These are phyloP conservation scores for Acmispon strigosus DNA, from an alignment of 306 rosid genomes.

Conservation along the genomic window DNA sequence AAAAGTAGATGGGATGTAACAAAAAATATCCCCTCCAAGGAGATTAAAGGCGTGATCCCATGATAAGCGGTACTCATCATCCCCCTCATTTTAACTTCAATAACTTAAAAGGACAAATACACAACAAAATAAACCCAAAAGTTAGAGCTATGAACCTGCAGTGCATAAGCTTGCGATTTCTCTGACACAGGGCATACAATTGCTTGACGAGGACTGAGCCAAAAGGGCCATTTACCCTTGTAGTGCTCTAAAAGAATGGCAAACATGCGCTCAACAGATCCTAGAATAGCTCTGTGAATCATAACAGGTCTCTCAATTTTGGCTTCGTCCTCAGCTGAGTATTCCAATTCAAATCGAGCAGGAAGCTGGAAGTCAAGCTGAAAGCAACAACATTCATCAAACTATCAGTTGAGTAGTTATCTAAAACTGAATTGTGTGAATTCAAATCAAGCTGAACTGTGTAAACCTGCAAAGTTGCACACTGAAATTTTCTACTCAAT, in stretches of 20 bases:
- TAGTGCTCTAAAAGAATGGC: conserved; percentile 90
- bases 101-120: neutral
- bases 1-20: neutral
- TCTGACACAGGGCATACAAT: conserved; percentile 91
- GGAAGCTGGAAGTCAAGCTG: conserved; percentile 99
- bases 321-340: conserved; percentile 92
- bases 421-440: conserved; percentile 2
- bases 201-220: conserved; percentile 98
- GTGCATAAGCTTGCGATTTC: conserved; percentile 73
- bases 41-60: neutral
- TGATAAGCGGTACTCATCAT: conserved; percentile 26
- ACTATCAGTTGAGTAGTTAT: conserved; percentile 2
- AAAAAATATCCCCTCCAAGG: neutral
- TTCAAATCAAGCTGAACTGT: neutral
- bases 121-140: neutral
- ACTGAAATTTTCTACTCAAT: conserved; percentile 76
- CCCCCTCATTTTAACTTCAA: conserved; percentile 44
- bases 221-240: conserved; percentile 97
- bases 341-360: conserved; percentile 75
- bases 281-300: conserved; percentile 93
- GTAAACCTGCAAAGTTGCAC: conserved; percentile 92
- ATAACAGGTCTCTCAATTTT: conserved; percentile 88
- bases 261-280: conserved; percentile 94
- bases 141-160: conserved; percentile 38
- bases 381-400: conserved; percentile 37